Base-by-base conservation (phyloP, 2,329 filamentous ascomycete genomes). In the Colletotrichum simmondsii region DNA sequence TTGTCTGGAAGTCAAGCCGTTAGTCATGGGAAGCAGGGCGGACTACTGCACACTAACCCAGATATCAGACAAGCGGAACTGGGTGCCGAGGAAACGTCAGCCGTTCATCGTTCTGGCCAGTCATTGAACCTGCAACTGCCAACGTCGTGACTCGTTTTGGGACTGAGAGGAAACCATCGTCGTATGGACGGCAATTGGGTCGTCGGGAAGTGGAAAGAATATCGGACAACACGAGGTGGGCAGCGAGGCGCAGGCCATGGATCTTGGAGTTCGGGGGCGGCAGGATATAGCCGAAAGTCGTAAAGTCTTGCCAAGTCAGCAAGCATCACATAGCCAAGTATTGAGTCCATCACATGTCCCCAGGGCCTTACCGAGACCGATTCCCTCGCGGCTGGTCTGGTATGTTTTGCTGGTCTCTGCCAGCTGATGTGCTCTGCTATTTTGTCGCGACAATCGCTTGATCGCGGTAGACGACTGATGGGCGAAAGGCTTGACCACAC, bases 11-110 rank as follows among this genome's bases (percentile, higher is more conserved):
- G 60, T 30, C 42, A 49, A 49, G 42, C 30, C 26, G 19, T 24
- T 32, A 32, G 59, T 52, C 59, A 16, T 49, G 24, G 61, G 42
- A 59, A 59, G 37, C 65, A 63, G 59, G 58, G 59, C 66, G 53
- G 24, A 35, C 59, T 64, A 37, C 69, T 61, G 49, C 64, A 68
- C n/a, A 37, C 37, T 22, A 63, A 63, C 42, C 8, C 19, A 49
- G n/a, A 32, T 54, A 53, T 60, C 12, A 67, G 68, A 49, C 58
- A 62, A 63, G 26, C 35, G 22, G 30, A 35, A 24, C 28, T 68
- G 58, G 65, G 35, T 64, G 69, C 54, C 32, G 59, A 69, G 69
- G 59, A 64, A 69, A 72, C 70, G 59, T 53, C 54, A 49, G n/a
- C 37, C 32, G 35, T 22, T 57, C 26, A 22, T 37, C 22, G 7